These are phyloP conservation scores for Exophiala oligosperma DNA, from an alignment of 2,329 filamentous ascomycete genomes.

Conservation along the genomic window DNA sequence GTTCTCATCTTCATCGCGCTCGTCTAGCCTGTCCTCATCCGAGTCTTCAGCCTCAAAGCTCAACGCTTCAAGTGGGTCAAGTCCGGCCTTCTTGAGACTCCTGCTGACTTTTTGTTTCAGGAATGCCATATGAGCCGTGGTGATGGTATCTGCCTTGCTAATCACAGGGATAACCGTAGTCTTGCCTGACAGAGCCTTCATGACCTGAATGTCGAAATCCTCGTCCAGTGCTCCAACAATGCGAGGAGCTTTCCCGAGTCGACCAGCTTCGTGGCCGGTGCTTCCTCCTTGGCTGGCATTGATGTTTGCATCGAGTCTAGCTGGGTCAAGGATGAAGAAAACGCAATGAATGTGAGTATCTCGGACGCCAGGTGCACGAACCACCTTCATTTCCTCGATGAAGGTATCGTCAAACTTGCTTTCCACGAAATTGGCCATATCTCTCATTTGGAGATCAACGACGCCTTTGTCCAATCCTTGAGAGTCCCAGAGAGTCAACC, in stretches of 20 bases:
- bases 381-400: conserved; percentile 94
- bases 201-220: conserved; percentile 84
- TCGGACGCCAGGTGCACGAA: conserved; percentile 85
- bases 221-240: conserved; percentile 74
- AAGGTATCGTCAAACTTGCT: conserved; percentile 99
- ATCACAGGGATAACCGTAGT: conserved; percentile 95
- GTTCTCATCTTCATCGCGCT: conserved; percentile 47
- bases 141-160: conserved; percentile 94
- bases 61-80: conserved; percentile 86
- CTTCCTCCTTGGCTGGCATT: conserved; percentile 57
- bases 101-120: conserved; percentile 90
- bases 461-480: conserved; percentile 92
- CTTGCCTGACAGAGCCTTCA: conserved; percentile 85
- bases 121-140: conserved; percentile 88
- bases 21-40: conserved; percentile 59
- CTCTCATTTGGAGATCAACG: conserved; percentile 88
- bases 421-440: conserved; percentile 90
- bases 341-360: conserved; percentile 98
- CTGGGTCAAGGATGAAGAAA: conserved; percentile 87
- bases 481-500: conserved; percentile 94
- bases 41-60: conserved; percentile 81
- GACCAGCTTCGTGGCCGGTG: conserved; percentile 55
- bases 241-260: conserved; percentile 38
- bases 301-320: conserved; percentile 80
- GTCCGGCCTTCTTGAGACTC: conserved; percentile 77